Evolutionary conservation across 2,329 filamentous ascomycete species (phyloP).

Genomic region (Fusarium concolor): DNA sequence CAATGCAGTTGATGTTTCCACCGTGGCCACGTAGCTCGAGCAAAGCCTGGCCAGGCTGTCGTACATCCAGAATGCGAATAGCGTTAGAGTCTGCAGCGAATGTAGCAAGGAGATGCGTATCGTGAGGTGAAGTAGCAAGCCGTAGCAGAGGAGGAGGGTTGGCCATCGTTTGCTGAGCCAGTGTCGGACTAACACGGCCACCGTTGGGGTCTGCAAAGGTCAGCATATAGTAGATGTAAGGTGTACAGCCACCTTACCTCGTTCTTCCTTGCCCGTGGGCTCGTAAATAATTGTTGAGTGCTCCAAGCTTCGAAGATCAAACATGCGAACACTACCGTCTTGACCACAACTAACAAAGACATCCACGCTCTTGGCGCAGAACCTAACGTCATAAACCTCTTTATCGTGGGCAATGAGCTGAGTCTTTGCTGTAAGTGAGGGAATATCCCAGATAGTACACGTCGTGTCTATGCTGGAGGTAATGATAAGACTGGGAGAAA

Average conservation of each 20-base stretch:
- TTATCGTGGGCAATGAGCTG: constrained; percentile 99
- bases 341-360: constrained; percentile 98
- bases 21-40: constrained; percentile 92
- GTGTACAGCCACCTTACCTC: constrained; percentile 62
- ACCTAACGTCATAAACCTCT: constrained; percentile 97
- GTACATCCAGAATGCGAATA: constrained; percentile 94
- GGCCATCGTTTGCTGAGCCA: constrained; percentile 80
- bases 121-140: constrained; percentile 91
- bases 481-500: constrained; percentile 96
- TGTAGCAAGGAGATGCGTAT: constrained; percentile 94
- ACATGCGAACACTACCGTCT: constrained; percentile 98
- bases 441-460: constrained; percentile 99
- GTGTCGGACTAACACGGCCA: constrained; percentile 77
- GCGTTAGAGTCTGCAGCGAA: constrained; percentile 94
- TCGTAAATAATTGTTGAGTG: constrained; percentile 99
- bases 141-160: constrained; percentile 82
- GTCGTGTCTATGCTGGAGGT: constrained; percentile 99
- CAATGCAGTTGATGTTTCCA: constrained; percentile 88
- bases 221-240: neutral
- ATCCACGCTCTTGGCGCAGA: constrained; percentile 98
- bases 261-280: constrained; percentile 85
- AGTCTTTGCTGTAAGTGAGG: constrained; percentile 96
- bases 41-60: constrained; percentile 94
- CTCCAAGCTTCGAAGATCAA: constrained; percentile 93
- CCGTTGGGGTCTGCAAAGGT: constrained; percentile 62